Evolutionary conservation across 2,329 filamentous ascomycete genomes (phyloP), one percentile per base, ranked within the genome.

Genomic region (Pezizomycotina sp.): DNA sequence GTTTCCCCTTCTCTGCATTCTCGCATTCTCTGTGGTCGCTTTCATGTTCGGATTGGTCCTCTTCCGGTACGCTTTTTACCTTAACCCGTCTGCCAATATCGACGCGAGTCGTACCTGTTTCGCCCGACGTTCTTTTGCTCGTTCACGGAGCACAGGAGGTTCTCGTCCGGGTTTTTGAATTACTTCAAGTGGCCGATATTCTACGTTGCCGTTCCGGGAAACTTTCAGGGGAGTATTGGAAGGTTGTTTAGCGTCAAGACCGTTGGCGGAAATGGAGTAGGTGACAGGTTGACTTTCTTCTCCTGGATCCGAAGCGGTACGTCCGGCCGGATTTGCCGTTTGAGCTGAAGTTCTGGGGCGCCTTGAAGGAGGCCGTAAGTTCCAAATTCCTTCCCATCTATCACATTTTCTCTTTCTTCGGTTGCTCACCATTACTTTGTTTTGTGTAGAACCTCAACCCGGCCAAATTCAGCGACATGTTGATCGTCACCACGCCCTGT

Each of bases 181-280:
- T 64, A 64, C 0, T 83, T 83, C 50, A 61, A 60, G 1, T 79
- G 81, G 52, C 72, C 74, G 0, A 80, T 81, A 53, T 64, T 83
- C 1, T 61, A 73, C 27, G 69, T 72, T 14, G 75, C 76, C 1
- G 61, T 77, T 25, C 77, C 76, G 0, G 62, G 82, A 15, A 66
- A 65, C n/a, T 71, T 67, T 54, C 58, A 59, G 31, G 74, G 72
- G 4, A 58, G 57, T 27, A 56, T 60, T n/a, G 65, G 64, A 28
- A 64, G 64, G 7, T 60, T 75, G 45, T 51, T 79, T 21, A 74
- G 73, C 18, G 48, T 48, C 7, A n/a, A n/a, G n/a, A n/a, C 12
- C 50, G 14, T 43, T 52, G 21, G 50, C 55, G 26, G 38, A 42
- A 34, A 31, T 36, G 27, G 30, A 58, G 26, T 37, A 43, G 2